Percentiles rank a stretch among this genome's conserved stretches.
phyloP scores from a whole-genome alignment of 306 rosid genomes.

The Vicia faba region DNA sequence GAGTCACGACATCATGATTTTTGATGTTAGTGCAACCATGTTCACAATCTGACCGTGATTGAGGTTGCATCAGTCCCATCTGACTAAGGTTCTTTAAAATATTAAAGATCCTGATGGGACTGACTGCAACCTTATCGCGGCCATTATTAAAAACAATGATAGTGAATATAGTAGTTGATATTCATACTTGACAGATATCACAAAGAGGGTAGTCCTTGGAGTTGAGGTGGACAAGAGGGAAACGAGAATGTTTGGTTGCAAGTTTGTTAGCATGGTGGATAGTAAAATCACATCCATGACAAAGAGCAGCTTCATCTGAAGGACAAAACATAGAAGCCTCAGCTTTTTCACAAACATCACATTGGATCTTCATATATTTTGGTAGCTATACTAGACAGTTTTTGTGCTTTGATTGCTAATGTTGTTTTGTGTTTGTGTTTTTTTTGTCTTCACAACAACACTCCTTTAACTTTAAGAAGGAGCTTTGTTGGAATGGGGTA shows the following conservation, averaged over 20 bases:
- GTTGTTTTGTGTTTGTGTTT: conserved; percentile 3
- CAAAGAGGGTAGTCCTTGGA: conserved; percentile 63
- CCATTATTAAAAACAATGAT: background rate
- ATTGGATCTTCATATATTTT: conserved; percentile 74
- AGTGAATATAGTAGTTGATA: background rate
- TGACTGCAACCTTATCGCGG: too few relatives aligned
- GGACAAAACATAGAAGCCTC: conserved; percentile 75
- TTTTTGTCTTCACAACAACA: background rate
- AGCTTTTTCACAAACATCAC: conserved; percentile 69
- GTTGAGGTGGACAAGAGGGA: conserved; percentile 57
- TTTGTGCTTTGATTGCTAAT: background rate
- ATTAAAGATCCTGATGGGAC: too few relatives aligned
- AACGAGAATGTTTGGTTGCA: conserved; percentile 67
- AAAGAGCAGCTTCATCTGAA: conserved; percentile 94
- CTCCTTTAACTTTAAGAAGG: background rate
- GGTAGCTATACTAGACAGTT: background rate
- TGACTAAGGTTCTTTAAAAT: background rate
- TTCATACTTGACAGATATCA: conserved; percentile 76
- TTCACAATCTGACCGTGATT: too few relatives aligned
- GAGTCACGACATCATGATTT: background rate
- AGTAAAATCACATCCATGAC: conserved; percentile 62
- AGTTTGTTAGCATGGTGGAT: conserved; percentile 91
- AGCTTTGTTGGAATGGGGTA: background rate
- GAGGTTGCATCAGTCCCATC: background rate
- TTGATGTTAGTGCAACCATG: background rate